phyloP scores from a whole-genome alignment of 2,329 filamentous ascomycete species.

The Verticillium isaacii region DNA sequence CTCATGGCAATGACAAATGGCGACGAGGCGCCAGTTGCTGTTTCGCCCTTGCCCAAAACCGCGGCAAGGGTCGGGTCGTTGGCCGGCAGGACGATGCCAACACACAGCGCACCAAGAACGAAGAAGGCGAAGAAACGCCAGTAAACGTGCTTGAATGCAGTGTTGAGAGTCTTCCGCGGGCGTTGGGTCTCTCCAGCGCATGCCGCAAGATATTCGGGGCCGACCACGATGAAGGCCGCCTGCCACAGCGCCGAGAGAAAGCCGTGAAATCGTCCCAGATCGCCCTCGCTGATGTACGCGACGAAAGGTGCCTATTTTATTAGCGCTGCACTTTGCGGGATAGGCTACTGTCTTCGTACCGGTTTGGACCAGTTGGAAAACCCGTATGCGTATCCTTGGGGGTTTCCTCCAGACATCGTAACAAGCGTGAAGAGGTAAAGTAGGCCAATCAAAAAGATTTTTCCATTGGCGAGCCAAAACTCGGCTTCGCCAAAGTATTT shows the following conservation, averaged over 20 bases:
- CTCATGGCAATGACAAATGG: slow-evolving; percentile 61
- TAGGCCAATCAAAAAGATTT: slow-evolving; percentile 61
- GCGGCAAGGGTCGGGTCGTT: slow-evolving; percentile 50
- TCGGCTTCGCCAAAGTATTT: slow-evolving; percentile 58
- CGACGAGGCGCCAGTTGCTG: slow-evolving; percentile 47
- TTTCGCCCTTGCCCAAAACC: slow-evolving; percentile 21
- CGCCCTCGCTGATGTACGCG: slow-evolving; percentile 52
- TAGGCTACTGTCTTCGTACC: slow-evolving; percentile 17
- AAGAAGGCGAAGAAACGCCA: slow-evolving; percentile 69
- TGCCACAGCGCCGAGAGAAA: slow-evolving; percentile 65
- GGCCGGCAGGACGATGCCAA: slow-evolving; percentile 63
- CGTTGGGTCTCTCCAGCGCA: slow-evolving; percentile 67
- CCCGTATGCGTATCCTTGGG: slow-evolving; percentile 61
- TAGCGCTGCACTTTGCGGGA: too few species aligned
- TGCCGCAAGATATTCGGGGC: slow-evolving; percentile 63
- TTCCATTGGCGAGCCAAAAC: slow-evolving; percentile 60
- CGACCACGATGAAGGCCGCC: slow-evolving; percentile 60
- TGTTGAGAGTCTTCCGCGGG: slow-evolving; percentile 59
- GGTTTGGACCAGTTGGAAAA: slow-evolving; percentile 64
- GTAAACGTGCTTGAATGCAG: slow-evolving; percentile 69
- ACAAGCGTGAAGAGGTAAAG: slow-evolving; percentile 74
- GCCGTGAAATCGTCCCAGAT: slow-evolving; percentile 64
- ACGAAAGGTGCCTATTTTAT: slow-evolving; percentile 43
- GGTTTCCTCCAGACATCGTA: slow-evolving; percentile 75
- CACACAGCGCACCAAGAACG: slow-evolving; percentile 60